These are phyloP conservation scores for Apiospora sp. DNA, from an alignment of 2,329 filamentous ascomycete genomes.

Conservation along the genomic window DNA sequence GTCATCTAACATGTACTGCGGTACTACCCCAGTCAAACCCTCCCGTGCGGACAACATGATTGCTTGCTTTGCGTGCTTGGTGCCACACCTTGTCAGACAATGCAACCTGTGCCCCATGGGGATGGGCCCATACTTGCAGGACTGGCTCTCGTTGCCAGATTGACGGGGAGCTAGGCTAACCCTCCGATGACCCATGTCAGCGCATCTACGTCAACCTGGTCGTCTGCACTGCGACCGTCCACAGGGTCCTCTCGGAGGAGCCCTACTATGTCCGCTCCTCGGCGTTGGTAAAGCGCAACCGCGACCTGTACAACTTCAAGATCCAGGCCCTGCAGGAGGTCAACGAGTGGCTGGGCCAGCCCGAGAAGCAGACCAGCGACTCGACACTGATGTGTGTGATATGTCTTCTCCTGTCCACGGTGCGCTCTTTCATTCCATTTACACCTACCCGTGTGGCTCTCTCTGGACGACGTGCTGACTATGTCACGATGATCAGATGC, in stretches of 20 bases:
- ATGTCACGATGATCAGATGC: constrained; percentile 26
- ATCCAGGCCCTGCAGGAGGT: constrained; percentile 27
- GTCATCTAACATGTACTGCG: not conserved
- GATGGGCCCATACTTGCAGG: not conserved
- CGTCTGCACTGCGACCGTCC: constrained; percentile 28
- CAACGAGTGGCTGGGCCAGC: constrained; percentile 27
- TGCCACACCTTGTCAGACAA: not conserved
- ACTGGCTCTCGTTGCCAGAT: not conserved
- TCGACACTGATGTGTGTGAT: constrained; percentile 29
- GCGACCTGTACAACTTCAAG: constrained; percentile 27
- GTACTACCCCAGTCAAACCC: constrained; percentile 1
- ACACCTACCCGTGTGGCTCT: not conserved
- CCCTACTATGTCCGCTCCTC: constrained; percentile 26
- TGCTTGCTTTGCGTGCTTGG: not conserved
- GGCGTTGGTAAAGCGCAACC: constrained; percentile 22
- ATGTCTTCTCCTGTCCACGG: constrained; percentile 28
- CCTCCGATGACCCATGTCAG: not conserved
- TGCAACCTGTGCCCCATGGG: not conserved
- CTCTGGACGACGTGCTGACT: not conserved
- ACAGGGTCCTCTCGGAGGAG: constrained; percentile 27
- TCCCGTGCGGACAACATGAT: not conserved
- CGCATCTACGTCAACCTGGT: constrained; percentile 30
- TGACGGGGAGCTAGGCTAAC: not conserved
- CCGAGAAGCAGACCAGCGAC: constrained; percentile 29
- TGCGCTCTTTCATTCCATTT: not conserved